Evolutionary conservation across 1,139 yeast species (phyloP), one percentile per base, ranked within the genome.

Genomic region (Zygosaccharomyces pseudobailii): DNA sequence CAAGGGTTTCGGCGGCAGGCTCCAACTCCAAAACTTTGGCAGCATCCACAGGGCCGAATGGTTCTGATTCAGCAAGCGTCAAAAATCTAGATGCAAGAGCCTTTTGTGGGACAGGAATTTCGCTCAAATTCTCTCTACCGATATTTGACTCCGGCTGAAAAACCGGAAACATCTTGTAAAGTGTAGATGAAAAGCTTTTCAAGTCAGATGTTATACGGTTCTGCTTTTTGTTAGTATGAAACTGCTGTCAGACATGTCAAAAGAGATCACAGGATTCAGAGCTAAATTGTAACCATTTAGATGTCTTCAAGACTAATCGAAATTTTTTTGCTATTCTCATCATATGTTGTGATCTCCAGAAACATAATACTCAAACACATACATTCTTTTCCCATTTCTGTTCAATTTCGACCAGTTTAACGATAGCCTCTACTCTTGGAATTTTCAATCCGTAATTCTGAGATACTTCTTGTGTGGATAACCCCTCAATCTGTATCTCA

Each of bases 41-140:
- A n/a, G 98, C 97, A 63, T 92, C 97, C 6, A 89, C 78, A 6
- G 97, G 96, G 4, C 97, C 97, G 67, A 90, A 90, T n/a, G 96
- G 96, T 69, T 89, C 95, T 19, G 90, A 82, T 70, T 92, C 97
- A 10, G 96, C 92, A 65, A 92, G 84, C 21, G 95, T 85, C 65
- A 88, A 71, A 72, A 89, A 90, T 55, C 95, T 76, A 57, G 94
- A 90, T 54, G 82, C 82, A 55, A 84, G 74, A 3, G 96, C 87
- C 68, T 84, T 87, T 55, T 80, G 78, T 22, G 97, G 96, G 48
- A 87, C 82, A 28, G 97, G 96, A 72, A 90, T 87, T 74, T 92
- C 97, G n/a, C 96, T 85, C 65, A 85, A 72, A 62, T 85, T 85
- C 62, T 86, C 94, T 7, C 80, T 75, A 42, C 72, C 69, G 17